A percentile compares a stretch with the other conserved stretches of the same genome.
phyloP scores from a whole-genome alignment of 2,329 filamentous ascomycete species.

The Xylariaceae sp. region DNA sequence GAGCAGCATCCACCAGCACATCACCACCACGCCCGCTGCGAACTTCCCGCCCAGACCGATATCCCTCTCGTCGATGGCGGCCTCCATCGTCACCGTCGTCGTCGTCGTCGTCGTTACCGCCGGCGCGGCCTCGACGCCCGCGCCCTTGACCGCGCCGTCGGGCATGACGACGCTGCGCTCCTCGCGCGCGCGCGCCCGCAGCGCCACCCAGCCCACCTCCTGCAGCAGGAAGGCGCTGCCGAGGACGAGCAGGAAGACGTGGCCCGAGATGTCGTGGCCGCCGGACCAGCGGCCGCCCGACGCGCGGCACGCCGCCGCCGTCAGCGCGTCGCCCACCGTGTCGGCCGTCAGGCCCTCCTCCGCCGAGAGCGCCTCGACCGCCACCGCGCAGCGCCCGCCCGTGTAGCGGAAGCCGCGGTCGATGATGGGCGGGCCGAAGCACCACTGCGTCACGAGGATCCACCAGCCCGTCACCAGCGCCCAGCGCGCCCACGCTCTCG shows the following conservation, averaged over 20 bases:
- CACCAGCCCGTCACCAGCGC: constrained; percentile 66
- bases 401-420: constrained; percentile 85
- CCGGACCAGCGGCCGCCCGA: constrained; percentile 80
- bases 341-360: constrained; percentile 37
- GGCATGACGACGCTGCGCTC: constrained; percentile 58
- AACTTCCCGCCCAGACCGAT: constrained; percentile 41
- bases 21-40: constrained; percentile 53
- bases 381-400: constrained; percentile 71
- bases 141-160: constrained; percentile 59
- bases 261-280: constrained; percentile 94
- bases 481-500: constrained; percentile 50
- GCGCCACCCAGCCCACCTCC: constrained; percentile 60
- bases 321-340: constrained; percentile 52
- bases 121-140: constrained; percentile 40
- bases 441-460: constrained; percentile 92
- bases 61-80: constrained; percentile 20
- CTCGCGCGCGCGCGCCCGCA: constrained; percentile 43
- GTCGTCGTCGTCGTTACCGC: too few relatives aligned
- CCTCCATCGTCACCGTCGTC: too few relatives aligned
- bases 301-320: constrained; percentile 72
- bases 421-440: constrained; percentile 82
- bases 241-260: constrained; percentile 86
- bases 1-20: constrained; percentile 91
- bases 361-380: constrained; percentile 39
- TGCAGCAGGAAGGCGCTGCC: constrained; percentile 75